phyloP scores from a whole-genome alignment of 495 filamentous ascomycete genomes.

The Zalerion maritima region DNA sequence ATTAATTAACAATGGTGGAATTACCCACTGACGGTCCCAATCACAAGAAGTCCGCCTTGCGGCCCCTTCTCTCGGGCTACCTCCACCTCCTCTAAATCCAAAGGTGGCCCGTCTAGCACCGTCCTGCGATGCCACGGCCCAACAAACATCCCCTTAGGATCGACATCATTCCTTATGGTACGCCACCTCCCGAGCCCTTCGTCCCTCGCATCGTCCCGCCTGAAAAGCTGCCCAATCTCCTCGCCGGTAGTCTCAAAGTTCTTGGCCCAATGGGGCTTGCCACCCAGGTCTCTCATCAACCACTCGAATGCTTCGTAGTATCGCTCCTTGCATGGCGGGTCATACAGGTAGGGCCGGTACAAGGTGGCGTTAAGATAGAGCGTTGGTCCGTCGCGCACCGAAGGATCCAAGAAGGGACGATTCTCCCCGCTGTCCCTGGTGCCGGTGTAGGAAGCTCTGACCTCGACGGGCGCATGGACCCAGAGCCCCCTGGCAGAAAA shows the following conservation, averaged over 20 bases:
- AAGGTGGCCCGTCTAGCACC: slow-evolving; percentile 32
- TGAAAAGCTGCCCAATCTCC: slow-evolving; percentile 42
- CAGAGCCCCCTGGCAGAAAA: slow-evolving; percentile 64
- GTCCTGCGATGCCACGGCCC: slow-evolving; percentile 75
- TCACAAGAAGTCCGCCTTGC: slow-evolving; percentile 15
- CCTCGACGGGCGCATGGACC: slow-evolving; percentile 88
- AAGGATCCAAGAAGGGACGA: slow-evolving; percentile 67
- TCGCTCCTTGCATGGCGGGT: slow-evolving; percentile 61
- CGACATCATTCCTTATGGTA: slow-evolving; percentile 53
- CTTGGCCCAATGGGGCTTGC: slow-evolving; percentile 95
- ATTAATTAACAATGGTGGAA: slow-evolving; percentile 3
- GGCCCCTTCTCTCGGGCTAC: slow-evolving; percentile 9
- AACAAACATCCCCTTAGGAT: slow-evolving; percentile 82
- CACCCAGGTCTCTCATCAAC: slow-evolving; percentile 83
- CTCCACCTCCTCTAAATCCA: slow-evolving; percentile 27
- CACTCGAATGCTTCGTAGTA: slow-evolving; percentile 95
- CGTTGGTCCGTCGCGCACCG: slow-evolving; percentile 49
- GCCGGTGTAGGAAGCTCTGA: slow-evolving; percentile 62
- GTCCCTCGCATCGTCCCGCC: slow-evolving; percentile 32
- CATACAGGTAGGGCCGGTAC: slow-evolving; percentile 72
- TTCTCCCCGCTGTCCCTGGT: slow-evolving; percentile 27
- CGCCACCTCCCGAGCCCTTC: slow-evolving; percentile 48
- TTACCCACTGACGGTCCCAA: slow-evolving; percentile 9
- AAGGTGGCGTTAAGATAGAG: slow-evolving; percentile 93
- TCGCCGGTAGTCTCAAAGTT: slow-evolving; percentile 55